These are phyloP conservation scores for Sungouiozyma ichnusensis DNA, from an alignment of 805 yeast species.

Conservation along the genomic window DNA sequence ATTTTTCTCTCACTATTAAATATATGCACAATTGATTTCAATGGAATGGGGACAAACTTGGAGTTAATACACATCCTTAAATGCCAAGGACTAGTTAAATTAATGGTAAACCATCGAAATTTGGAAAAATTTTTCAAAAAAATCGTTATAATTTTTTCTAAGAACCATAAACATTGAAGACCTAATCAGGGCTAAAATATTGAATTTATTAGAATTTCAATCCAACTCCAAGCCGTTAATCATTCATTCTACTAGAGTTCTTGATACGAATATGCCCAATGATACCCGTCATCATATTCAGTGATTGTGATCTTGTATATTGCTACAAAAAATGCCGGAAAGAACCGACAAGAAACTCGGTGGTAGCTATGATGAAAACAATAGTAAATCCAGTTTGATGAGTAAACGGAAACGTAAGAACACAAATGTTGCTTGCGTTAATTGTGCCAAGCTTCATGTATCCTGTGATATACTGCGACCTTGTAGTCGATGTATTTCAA, in stretches of 20 bases:
- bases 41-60: too few relatives aligned
- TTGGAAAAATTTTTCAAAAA: background rate
- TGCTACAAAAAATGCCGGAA: too few relatives aligned
- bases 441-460: slow-evolving; percentile 85
- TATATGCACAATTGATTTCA: background rate
- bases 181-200: background rate
- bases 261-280: too few relatives aligned
- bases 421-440: slow-evolving; percentile 79
- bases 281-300: too few relatives aligned
- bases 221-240: too few relatives aligned
- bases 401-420: slow-evolving; percentile 38
- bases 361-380: background rate
- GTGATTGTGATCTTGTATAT: too few relatives aligned
- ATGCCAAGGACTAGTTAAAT: background rate
- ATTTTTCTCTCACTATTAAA: slow-evolving; percentile 6
- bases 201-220: background rate
- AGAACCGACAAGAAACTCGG: too few relatives aligned
- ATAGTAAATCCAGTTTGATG: background rate
- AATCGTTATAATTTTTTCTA: too few relatives aligned
- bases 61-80: background rate
- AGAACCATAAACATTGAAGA: too few relatives aligned
- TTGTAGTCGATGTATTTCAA: slow-evolving; percentile 63
- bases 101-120: background rate
- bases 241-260: too few relatives aligned
- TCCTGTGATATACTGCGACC: slow-evolving; percentile 82